Percentiles rank a stretch among this genome's conserved stretches.
phyloP scores from a whole-genome alignment of 2,329 filamentous ascomycete genomes.

The Talaromyces sp. region DNA sequence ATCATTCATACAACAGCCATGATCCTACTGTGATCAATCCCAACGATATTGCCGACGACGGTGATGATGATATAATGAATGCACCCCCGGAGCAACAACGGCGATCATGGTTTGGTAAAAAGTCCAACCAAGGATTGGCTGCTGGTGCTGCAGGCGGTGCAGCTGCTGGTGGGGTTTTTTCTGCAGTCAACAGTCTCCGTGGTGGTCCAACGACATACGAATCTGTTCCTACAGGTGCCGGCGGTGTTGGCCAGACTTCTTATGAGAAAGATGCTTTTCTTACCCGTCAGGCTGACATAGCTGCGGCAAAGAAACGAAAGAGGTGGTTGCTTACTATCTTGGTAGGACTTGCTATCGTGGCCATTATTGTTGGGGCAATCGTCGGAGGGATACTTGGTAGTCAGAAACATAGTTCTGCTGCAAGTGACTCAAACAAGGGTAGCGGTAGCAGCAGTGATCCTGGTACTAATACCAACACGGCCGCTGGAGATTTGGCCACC shows the following conservation, averaged over 20 bases:
- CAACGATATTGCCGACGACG: slow-evolving; percentile 78
- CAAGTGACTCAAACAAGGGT: slow-evolving; percentile 15
- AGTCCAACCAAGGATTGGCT: slow-evolving; percentile 32
- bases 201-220: slow-evolving; percentile 52
- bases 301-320: slow-evolving; percentile 55
- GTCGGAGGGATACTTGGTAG: slow-evolving; percentile 68
- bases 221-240: slow-evolving; percentile 45
- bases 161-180: slow-evolving; percentile 38
- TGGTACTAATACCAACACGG: slow-evolving; percentile 49
- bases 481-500: slow-evolving; percentile 55
- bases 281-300: slow-evolving; percentile 54
- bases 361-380: slow-evolving; percentile 68
- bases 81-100: slow-evolving; percentile 40
- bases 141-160: slow-evolving; percentile 41
- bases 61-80: slow-evolving; percentile 73
- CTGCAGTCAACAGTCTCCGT: slow-evolving; percentile 37
- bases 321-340: slow-evolving; percentile 63
- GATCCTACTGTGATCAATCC: slow-evolving; percentile 65
- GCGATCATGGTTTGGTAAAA: slow-evolving; percentile 54
- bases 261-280: slow-evolving; percentile 66
- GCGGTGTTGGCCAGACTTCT: slow-evolving; percentile 24
- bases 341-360: slow-evolving; percentile 49
- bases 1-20: slow-evolving; percentile 38
- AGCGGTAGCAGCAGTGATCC: slow-evolving; percentile 21
- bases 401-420: slow-evolving; percentile 39